Evolutionary conservation across 2,329 filamentous ascomycete genomes (phyloP).

Genomic region (Pyrenochaeta sp.): DNA sequence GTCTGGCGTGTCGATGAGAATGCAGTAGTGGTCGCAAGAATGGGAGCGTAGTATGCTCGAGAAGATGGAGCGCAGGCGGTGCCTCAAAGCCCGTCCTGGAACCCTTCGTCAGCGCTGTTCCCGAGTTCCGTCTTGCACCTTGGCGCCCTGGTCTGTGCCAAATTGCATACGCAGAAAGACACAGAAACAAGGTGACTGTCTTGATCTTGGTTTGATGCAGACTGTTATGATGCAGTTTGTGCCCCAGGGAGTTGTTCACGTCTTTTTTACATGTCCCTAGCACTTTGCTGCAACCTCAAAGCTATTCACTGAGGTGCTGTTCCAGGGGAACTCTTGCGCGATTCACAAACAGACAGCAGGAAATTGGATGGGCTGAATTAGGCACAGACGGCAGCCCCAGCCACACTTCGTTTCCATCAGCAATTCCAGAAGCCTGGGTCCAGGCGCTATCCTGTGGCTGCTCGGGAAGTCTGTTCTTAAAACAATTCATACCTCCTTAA

Average conservation of each 20-base stretch:
- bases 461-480: slow-evolving; percentile 10
- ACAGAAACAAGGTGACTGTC: slow-evolving; percentile 3
- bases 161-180: slow-evolving; percentile 9
- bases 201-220: background rate
- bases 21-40: slow-evolving; percentile 21
- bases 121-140: slow-evolving; percentile 17
- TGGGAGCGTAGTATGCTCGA: slow-evolving; percentile 19
- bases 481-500: slow-evolving; percentile 3
- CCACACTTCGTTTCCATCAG: slow-evolving; percentile 17
- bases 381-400: slow-evolving; percentile 17
- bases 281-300: background rate
- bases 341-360: slow-evolving; percentile 5
- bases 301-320: background rate
- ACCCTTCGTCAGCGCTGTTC: slow-evolving; percentile 12
- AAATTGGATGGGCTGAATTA: slow-evolving; percentile 26
- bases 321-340: slow-evolving; percentile 3
- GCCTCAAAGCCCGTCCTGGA: slow-evolving; percentile 12
- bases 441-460: slow-evolving; percentile 21
- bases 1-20: slow-evolving; percentile 7
- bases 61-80: slow-evolving; percentile 15
- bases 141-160: slow-evolving; percentile 20
- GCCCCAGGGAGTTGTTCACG: background rate
- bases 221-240: slow-evolving; percentile 1
- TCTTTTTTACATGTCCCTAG: background rate
- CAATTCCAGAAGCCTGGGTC: slow-evolving; percentile 15